A percentile compares a stretch with the other conserved stretches of the same genome.
These are phyloP conservation scores for Lycium barbarum DNA, from an alignment of 257 asterid genomes.

Conservation along the genomic window DNA sequence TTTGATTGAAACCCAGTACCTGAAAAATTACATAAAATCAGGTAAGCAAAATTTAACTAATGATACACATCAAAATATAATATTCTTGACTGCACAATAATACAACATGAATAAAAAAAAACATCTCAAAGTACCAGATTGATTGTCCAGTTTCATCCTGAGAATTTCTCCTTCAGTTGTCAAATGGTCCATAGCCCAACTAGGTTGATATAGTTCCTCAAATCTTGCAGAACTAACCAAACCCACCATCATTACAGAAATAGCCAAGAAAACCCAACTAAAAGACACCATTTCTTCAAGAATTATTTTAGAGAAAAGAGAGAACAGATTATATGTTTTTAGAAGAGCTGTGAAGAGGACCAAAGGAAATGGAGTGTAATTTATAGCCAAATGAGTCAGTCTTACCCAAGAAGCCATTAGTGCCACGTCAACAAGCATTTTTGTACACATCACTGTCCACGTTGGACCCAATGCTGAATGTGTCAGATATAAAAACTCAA, in stretches of 20 bases:
- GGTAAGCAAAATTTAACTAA: neutral
- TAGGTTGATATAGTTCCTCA: conserved; percentile 69
- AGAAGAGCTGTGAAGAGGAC: neutral
- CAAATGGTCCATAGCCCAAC: conserved; percentile 79
- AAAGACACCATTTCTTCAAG: neutral
- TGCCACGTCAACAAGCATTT: conserved; percentile 45
- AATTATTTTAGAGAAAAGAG: neutral
- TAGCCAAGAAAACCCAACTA: neutral
- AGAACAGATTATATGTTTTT: neutral
- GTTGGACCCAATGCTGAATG: conserved; percentile 37
- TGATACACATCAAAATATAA: no score
- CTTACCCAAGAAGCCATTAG: conserved; percentile 55
- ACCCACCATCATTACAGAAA: conserved; percentile 37
- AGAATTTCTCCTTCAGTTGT: conserved; percentile 67
- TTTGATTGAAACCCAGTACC: conserved; percentile 94
- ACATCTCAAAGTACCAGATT: conserved; percentile 56
- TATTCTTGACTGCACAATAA: neutral
- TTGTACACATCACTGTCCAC: conserved; percentile 39
- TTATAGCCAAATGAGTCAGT: conserved; percentile 53
- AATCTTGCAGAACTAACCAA: conserved; percentile 54
- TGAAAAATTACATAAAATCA: neutral
- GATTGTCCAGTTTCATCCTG: conserved; percentile 70
- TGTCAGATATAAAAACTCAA: neutral
- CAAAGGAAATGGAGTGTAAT: conserved; percentile 34
- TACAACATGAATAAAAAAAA: neutral